phyloP scores from a whole-genome alignment of 192 early-diverging fungal species.

The Nowakowskiella sp. region DNA sequence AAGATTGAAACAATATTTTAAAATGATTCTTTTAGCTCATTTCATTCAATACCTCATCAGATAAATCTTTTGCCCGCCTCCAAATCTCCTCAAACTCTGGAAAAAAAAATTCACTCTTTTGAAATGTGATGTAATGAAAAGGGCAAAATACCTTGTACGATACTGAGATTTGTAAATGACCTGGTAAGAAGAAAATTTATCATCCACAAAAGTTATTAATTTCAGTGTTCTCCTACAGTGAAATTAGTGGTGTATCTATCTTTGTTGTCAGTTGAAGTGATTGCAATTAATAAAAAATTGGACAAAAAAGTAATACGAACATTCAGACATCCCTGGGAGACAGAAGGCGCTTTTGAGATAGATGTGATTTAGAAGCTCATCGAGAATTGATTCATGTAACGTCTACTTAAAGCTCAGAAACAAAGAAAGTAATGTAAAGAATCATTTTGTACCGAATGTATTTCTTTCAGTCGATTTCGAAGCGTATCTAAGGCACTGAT shows the following conservation, averaged over 20 bases:
- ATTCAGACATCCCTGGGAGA: slow-evolving; percentile 24
- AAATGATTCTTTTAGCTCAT: not conserved
- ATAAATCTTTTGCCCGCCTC: no score
- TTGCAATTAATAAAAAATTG: not conserved
- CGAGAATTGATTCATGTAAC: slow-evolving; percentile 40
- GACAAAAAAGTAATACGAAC: slow-evolving; percentile 8
- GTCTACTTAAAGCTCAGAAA: slow-evolving; percentile 13
- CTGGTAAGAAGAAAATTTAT: slow-evolving; percentile 15
- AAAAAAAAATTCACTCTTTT: no score
- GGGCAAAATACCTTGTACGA: no score
- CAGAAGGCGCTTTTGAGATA: slow-evolving; percentile 47
- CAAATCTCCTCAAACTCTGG: no score
- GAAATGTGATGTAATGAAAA: no score
- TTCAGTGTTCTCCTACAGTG: slow-evolving; percentile 5
- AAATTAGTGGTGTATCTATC: no score
- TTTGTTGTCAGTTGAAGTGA: not conserved
- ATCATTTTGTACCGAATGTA: slow-evolving; percentile 17
- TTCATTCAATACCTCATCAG: not conserved
- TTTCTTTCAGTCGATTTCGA: slow-evolving; percentile 26
- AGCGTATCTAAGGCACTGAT: slow-evolving; percentile 46
- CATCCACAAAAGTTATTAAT: slow-evolving; percentile 9
- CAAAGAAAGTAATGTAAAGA: slow-evolving; percentile 6
- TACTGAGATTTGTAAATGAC: not conserved
- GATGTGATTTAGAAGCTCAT: slow-evolving; percentile 49
- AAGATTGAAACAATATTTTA: not conserved